A percentile compares a stretch with the other conserved stretches of the same genome.
phyloP scores from a whole-genome alignment of 139 green algal species.

The Chlamydomonas asymmetrica region DNA sequence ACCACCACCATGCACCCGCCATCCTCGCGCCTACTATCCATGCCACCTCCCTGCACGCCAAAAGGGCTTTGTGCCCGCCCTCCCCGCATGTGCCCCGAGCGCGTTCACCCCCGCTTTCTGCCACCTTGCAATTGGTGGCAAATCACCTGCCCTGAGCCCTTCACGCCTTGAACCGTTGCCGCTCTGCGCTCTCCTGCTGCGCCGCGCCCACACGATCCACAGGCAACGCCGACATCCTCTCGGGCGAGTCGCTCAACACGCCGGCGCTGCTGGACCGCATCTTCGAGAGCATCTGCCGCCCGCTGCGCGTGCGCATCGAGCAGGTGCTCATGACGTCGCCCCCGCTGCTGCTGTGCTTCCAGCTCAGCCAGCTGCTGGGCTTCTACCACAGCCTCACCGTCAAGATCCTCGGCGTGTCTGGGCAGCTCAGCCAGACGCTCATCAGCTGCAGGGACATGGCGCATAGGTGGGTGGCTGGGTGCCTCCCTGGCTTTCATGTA shows the following conservation, averaged over 20 bases:
- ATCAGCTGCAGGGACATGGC: constrained; percentile 52
- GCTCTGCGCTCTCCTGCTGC: too few species aligned
- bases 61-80: too few species aligned
- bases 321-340: constrained; percentile 79
- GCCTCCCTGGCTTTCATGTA: too few species aligned
- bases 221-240: constrained; percentile 4
- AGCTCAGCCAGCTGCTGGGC: constrained; percentile 75
- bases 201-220: background rate
- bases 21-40: too few species aligned
- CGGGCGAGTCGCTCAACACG: constrained; percentile 49
- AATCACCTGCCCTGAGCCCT: too few species aligned
- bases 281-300: constrained; percentile 92
- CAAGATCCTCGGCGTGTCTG: constrained; percentile 29
- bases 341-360: constrained; percentile 77
- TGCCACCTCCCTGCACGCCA: too few species aligned
- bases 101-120: too few species aligned
- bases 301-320: constrained; percentile 83
- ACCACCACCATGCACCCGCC: too few species aligned
- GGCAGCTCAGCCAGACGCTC: constrained; percentile 45
- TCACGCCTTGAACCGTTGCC: too few species aligned
- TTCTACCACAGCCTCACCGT: constrained; percentile 74
- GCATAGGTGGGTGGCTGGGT: too few species aligned
- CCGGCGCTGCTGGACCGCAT: constrained; percentile 84
- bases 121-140: too few species aligned
- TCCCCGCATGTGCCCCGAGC: too few species aligned